A percentile compares a stretch with the other conserved stretches of the same genome.
Evolutionary conservation across 371 early-diverging fungal species (phyloP).

Genomic region (Lichtheimia ramosa): DNA sequence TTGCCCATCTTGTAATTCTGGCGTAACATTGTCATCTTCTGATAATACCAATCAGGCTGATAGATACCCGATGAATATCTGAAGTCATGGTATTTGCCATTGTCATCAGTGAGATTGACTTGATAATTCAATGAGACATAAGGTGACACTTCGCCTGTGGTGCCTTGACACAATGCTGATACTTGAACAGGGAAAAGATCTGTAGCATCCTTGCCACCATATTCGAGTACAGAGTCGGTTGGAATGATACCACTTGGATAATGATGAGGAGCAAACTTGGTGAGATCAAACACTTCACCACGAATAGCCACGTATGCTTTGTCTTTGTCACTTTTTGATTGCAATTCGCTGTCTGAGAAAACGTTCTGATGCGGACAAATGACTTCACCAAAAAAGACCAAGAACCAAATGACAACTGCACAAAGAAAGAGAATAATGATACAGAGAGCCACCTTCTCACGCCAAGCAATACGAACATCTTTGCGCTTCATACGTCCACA

Average conservation of each 20-base stretch:
- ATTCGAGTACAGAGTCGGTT: constrained; percentile 52
- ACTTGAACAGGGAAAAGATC: constrained; percentile 78
- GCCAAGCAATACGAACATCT: constrained; percentile 93
- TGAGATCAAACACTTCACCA: constrained; percentile 75
- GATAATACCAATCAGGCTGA: constrained; percentile 49
- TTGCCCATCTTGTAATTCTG: constrained; percentile 41
- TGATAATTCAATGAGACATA: constrained; percentile 42
- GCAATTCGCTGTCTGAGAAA: constrained; percentile 60
- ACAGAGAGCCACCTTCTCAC: constrained; percentile 94
- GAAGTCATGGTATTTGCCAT: constrained; percentile 48
- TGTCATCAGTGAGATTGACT: constrained; percentile 40
- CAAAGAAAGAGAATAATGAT: constrained; percentile 82
- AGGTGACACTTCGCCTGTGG: constrained; percentile 23
- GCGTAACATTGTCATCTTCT: constrained; percentile 41
- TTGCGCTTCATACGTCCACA: constrained; percentile 79
- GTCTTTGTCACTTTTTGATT: constrained; percentile 40
- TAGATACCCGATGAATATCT: constrained; percentile 37
- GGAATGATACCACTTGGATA: constrained; percentile 53
- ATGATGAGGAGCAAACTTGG: constrained; percentile 59
- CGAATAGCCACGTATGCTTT: constrained; percentile 62
- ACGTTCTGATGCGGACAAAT: constrained; percentile 87
- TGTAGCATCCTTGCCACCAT: constrained; percentile 69
- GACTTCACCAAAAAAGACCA: constrained; percentile 82
- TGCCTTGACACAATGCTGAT: constrained; percentile 48
- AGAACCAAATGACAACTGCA: constrained; percentile 83